These are phyloP conservation scores for Hevea brasiliensis DNA, from an alignment of 345 rosid genomes.

Conservation along the genomic window DNA sequence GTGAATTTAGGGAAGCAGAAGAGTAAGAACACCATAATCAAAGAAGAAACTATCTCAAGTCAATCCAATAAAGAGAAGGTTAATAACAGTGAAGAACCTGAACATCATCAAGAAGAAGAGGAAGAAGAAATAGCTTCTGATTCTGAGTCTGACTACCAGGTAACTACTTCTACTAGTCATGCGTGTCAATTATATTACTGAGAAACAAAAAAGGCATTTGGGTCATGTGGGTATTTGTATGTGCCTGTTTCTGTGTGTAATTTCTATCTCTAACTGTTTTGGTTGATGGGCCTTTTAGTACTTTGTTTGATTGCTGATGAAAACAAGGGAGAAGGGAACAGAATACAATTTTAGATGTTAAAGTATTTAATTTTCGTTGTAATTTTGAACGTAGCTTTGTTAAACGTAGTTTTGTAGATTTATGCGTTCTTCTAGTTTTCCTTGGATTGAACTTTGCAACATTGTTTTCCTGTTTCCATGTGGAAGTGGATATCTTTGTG, in stretches of 20 bases:
- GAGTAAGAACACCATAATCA: background rate
- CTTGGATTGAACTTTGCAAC: too few species aligned
- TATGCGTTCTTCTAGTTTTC: too few species aligned
- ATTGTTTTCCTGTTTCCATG: too few species aligned
- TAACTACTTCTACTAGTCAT: background rate
- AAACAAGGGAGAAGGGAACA: too few species aligned
- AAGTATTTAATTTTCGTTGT: too few species aligned
- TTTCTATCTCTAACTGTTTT: background rate
- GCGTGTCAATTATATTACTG: too few species aligned
- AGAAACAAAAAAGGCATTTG: background rate
- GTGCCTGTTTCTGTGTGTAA: background rate
- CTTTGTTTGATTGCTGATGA: background rate
- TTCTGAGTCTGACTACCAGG: conserved; percentile 2
- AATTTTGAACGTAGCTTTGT: too few species aligned
- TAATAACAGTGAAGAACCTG: background rate
- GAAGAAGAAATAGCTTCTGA: background rate
- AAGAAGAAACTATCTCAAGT: background rate
- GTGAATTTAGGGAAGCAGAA: background rate
- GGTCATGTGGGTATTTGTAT: background rate
- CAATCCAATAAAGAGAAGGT: background rate
- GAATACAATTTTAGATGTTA: background rate
- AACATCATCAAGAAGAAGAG: background rate
- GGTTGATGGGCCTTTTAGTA: background rate
- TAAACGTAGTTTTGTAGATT: too few species aligned
- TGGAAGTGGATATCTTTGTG: too few species aligned